These are phyloP conservation scores for Sporobolomyces roseus DNA, from an alignment of 768 basidiomycete genomes.

Conservation along the genomic window DNA sequence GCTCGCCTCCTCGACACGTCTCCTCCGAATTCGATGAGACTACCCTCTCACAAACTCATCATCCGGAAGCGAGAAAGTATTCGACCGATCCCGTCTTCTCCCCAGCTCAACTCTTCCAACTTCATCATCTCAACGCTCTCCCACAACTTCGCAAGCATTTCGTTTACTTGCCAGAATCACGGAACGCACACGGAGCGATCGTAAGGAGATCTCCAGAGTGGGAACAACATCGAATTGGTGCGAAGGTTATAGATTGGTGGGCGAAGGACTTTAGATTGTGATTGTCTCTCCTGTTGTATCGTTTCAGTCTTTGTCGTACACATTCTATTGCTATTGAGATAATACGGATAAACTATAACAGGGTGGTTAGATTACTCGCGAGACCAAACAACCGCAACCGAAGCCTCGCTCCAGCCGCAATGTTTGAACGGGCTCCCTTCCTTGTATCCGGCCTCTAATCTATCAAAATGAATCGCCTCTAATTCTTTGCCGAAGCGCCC, in stretches of 20 bases:
- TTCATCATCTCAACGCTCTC: slow-evolving; percentile 31
- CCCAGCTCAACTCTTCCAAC: slow-evolving; percentile 17
- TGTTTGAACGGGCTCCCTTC: too few relatives aligned
- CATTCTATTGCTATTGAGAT: not conserved
- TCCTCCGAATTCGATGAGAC: not conserved
- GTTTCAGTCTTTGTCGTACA: not conserved
- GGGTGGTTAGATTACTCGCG: too few relatives aligned
- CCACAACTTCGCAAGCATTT: slow-evolving; percentile 32
- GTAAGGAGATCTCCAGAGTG: slow-evolving; percentile 25
- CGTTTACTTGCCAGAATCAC: slow-evolving; percentile 19
- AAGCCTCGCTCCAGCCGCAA: too few relatives aligned
- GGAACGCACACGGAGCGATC: slow-evolving; percentile 36
- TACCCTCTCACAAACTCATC: not conserved
- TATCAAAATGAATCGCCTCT: not conserved
- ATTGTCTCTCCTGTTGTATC: not conserved
- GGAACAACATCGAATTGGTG: slow-evolving; percentile 8
- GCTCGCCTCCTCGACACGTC: not conserved
- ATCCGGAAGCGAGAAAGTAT: slow-evolving; percentile 3
- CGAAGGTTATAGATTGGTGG: slow-evolving; percentile 36
- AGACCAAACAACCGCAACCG: too few relatives aligned
- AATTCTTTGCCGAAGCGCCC: not conserved
- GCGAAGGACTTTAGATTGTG: slow-evolving; percentile 24
- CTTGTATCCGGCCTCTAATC: too few relatives aligned
- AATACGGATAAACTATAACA: too few relatives aligned
- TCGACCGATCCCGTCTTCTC: slow-evolving; percentile 30